Evolutionary conservation across 176 grass and related monocot species (phyloP).

Genomic region (Oryza glaberrima): DNA sequence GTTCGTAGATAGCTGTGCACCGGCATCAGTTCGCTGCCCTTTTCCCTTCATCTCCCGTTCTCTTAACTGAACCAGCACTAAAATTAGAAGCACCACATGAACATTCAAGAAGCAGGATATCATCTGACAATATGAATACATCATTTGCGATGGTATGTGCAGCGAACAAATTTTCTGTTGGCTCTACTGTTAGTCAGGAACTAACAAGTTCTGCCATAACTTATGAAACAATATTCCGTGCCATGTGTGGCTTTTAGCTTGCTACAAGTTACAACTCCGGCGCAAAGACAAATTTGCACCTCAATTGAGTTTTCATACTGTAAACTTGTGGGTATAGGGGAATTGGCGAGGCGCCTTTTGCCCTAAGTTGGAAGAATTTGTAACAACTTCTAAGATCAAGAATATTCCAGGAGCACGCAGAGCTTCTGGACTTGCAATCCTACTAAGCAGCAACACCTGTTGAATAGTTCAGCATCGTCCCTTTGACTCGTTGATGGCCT

Average conservation of each 20-base stretch:
- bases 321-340: constrained; percentile 10
- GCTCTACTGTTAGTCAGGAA: constrained; percentile 10
- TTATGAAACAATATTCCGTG: constrained; percentile 13
- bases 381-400: background rate
- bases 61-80: background rate
- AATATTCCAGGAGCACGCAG: constrained; percentile 1
- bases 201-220: constrained; percentile 31
- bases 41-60: background rate
- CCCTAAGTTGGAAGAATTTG: background rate
- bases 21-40: background rate
- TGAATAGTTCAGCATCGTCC: constrained; percentile 48
- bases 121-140: background rate
- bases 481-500: constrained; percentile 62
- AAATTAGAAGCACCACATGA: background rate
- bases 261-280: constrained; percentile 32
- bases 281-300: constrained; percentile 30
- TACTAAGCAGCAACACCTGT: constrained; percentile 35
- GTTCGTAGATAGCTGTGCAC: background rate
- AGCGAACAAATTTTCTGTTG: background rate
- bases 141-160: background rate
- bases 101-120: background rate
- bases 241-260: constrained; percentile 19
- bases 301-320: background rate
- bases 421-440: constrained; percentile 10
- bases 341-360: background rate